phyloP scores from a whole-genome alignment of 2,329 filamentous ascomycete species.

The Fusarium algeriense region DNA sequence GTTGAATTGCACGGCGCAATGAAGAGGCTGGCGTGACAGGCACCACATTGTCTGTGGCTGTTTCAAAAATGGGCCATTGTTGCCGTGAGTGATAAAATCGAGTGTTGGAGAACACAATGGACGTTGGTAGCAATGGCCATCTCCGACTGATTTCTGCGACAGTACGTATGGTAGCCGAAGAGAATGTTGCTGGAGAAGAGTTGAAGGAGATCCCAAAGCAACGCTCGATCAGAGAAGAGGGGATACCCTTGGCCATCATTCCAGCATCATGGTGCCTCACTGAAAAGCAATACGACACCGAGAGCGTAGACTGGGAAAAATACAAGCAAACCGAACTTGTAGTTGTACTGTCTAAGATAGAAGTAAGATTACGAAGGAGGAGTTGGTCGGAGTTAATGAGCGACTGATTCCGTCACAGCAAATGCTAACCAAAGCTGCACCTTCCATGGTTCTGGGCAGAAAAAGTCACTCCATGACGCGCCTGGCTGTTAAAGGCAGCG shows the following conservation, averaged over 20 bases:
- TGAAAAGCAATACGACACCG: conserved; percentile 40
- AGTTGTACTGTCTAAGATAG: conserved; percentile 14
- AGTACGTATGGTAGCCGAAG: conserved; percentile 32
- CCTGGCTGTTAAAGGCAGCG: conserved; percentile 32
- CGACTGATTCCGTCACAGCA: conserved; percentile 35
- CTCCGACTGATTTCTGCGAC: conserved; percentile 22
- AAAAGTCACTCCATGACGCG: conserved; percentile 57
- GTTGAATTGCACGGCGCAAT: conserved; percentile 9
- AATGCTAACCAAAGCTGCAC: conserved; percentile 28
- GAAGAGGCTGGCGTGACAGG: not conserved
- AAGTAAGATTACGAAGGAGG: conserved; percentile 21
- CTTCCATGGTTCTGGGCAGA: conserved; percentile 37
- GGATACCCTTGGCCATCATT: conserved; percentile 57
- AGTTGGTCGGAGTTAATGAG: conserved; percentile 32
- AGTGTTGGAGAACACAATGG: conserved; percentile 12
- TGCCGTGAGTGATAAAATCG: conserved; percentile 22
- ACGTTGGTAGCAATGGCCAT: conserved; percentile 23
- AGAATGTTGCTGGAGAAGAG: conserved; percentile 43
- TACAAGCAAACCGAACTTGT: not conserved
- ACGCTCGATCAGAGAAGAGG: conserved; percentile 54
- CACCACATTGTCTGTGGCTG: conserved; percentile 13
- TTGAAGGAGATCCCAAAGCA: conserved; percentile 49
- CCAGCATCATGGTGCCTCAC: conserved; percentile 54
- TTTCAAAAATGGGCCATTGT: conserved; percentile 12
- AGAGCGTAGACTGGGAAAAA: conserved; percentile 23